These are phyloP conservation scores for Candida tetrigidarum DNA, from an alignment of 1,139 yeast species.

Conservation along the genomic window DNA sequence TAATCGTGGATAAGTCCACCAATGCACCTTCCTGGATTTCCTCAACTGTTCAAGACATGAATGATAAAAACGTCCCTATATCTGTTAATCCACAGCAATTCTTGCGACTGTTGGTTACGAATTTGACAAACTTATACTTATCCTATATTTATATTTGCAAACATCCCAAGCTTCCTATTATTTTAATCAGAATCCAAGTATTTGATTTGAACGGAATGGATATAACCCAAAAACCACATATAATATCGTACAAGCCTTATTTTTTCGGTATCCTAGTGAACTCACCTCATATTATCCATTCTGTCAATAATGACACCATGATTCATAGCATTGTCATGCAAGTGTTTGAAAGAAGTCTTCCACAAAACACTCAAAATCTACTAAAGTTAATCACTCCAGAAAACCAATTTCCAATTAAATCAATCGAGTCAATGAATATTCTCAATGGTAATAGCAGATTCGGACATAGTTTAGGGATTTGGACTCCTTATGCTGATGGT, in stretches of 20 bases:
- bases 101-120: slow-evolving; percentile 48
- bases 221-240: slow-evolving; percentile 36
- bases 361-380: slow-evolving; percentile 38
- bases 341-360: slow-evolving; percentile 56
- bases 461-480: slow-evolving; percentile 62
- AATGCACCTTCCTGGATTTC: slow-evolving; percentile 58
- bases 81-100: slow-evolving; percentile 50
- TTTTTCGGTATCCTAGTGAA: slow-evolving; percentile 70
- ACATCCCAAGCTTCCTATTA: slow-evolving; percentile 64
- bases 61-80: slow-evolving; percentile 36
- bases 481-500: slow-evolving; percentile 74
- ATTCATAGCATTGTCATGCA: slow-evolving; percentile 60
- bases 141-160: slow-evolving; percentile 69
- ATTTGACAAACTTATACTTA: slow-evolving; percentile 53
- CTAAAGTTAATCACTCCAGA: slow-evolving; percentile 28
- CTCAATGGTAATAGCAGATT: slow-evolving; percentile 68
- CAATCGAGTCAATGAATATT: slow-evolving; percentile 57
- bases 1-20: slow-evolving; percentile 51
- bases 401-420: slow-evolving; percentile 53
- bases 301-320: slow-evolving; percentile 47
- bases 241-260: slow-evolving; percentile 59
- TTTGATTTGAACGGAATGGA: slow-evolving; percentile 48
- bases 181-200: slow-evolving; percentile 67
- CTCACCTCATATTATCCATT: slow-evolving; percentile 69
- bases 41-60: slow-evolving; percentile 53